Percentiles rank a stretch among this genome's conserved stretches.
phyloP scores from a whole-genome alignment of 768 basidiomycete species.

The Naganishia randhawae region DNA sequence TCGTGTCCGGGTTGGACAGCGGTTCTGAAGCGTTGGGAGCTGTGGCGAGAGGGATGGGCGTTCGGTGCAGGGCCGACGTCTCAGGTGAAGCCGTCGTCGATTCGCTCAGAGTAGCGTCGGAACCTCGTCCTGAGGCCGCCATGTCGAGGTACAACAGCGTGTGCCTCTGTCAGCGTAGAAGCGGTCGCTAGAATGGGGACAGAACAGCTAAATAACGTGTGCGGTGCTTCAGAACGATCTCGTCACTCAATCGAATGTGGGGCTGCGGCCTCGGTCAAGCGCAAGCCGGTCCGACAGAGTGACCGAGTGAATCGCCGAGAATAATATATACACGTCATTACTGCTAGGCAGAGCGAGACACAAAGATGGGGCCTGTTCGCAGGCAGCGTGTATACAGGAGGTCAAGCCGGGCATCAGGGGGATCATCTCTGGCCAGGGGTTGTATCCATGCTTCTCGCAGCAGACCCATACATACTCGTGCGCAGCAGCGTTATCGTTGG shows the following conservation, averaged over 20 bases:
- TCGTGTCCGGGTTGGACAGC: not conserved
- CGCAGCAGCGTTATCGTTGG: too few relatives aligned
- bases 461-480: too few relatives aligned
- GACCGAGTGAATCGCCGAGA: not conserved
- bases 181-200: too few relatives aligned
- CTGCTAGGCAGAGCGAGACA: too few relatives aligned
- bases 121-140: not conserved
- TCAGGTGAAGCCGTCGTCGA: not conserved
- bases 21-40: not conserved
- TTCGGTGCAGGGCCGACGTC: not conserved
- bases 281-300: not conserved
- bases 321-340: not conserved
- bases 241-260: too few relatives aligned
- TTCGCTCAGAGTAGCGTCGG: not conserved
- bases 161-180: not conserved
- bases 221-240: too few relatives aligned
- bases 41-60: not conserved
- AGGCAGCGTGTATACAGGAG: too few relatives aligned
- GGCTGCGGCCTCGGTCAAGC: not conserved
- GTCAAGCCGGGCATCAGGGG: too few relatives aligned
- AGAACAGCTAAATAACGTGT: too few relatives aligned
- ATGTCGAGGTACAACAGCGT: not conserved
- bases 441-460: too few relatives aligned
- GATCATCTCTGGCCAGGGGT: too few relatives aligned
- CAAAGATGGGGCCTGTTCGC: too few relatives aligned